phyloP scores from a whole-genome alignment of 1,284 basidiomycete genomes.

The Lentinula novae-zelandiae region DNA sequence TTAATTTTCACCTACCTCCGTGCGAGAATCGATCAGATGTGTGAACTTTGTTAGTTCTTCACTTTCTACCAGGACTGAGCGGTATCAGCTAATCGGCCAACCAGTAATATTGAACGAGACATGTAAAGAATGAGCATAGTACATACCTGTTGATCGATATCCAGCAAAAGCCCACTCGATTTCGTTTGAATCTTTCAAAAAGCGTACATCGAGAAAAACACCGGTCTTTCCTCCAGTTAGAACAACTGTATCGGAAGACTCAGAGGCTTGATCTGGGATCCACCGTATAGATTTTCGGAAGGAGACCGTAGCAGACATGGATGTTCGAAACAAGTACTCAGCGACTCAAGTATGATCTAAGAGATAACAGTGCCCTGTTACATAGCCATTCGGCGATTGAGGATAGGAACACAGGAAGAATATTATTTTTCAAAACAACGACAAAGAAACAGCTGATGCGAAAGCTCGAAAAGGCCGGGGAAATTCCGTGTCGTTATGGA shows the following conservation, averaged over 20 bases:
- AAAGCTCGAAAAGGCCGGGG: no score
- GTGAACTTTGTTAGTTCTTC: constrained; percentile 23
- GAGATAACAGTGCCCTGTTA: no score
- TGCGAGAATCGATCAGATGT: constrained; percentile 29
- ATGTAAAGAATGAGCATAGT: not conserved
- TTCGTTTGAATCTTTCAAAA: constrained; percentile 21
- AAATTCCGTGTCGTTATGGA: no score
- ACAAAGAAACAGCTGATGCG: no score
- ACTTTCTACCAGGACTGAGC: constrained; percentile 11
- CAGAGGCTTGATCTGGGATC: constrained; percentile 22
- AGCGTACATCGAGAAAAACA: constrained; percentile 30
- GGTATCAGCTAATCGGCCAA: not conserved
- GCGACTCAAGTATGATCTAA: no score
- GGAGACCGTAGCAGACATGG: constrained; percentile 17
- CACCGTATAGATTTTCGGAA: constrained; percentile 29
- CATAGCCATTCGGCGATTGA: no score
- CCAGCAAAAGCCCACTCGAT: constrained; percentile 35
- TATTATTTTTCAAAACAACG: no score
- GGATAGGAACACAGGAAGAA: no score
- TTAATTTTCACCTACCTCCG: constrained; percentile 15
- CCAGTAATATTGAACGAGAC: no score
- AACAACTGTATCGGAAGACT: constrained; percentile 30
- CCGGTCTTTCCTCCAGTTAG: constrained; percentile 25
- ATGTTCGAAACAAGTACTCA: not conserved
- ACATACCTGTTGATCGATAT: constrained; percentile 23